Conservation (phyloP, 768 basidiomycete genomes). For the Xerocomellus chrysenteron region DNA sequence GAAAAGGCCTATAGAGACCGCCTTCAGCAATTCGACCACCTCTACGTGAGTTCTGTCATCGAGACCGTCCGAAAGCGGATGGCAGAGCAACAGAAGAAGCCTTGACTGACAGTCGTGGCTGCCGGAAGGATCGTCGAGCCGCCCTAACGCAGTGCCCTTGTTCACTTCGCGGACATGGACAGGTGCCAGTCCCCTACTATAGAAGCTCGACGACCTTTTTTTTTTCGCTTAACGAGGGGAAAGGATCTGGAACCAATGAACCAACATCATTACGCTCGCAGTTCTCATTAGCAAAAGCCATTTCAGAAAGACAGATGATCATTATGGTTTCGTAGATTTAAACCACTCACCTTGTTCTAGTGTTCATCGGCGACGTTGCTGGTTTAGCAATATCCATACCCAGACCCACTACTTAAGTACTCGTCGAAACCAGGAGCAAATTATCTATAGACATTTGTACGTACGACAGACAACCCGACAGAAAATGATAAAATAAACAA, state of each 20-base stretch:
- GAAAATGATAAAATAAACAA: neutral
- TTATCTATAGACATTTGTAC: constrained; percentile 5
- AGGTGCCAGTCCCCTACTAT: constrained; percentile 11
- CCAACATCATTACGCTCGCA: constrained; percentile 1
- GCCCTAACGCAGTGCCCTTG: neutral
- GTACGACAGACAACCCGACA: constrained; percentile 3
- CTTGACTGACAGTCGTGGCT: constrained; percentile 15
- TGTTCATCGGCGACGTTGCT: neutral
- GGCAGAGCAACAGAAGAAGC: constrained; percentile 32
- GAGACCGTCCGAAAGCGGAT: constrained; percentile 34
- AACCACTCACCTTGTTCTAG: constrained; percentile 1
- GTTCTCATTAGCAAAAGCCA: neutral
- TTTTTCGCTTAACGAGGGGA: constrained; percentile 1
- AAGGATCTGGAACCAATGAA: neutral
- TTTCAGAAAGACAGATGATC: constrained; percentile 8
- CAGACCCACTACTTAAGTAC: neutral
- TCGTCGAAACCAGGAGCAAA: constrained; percentile 5
- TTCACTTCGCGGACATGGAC: constrained; percentile 8
- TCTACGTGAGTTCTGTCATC: constrained; percentile 33
- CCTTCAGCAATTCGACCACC: constrained; percentile 34
- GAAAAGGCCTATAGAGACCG: constrained; percentile 29
- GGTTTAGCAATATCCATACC: constrained; percentile 4
- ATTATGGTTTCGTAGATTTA: constrained; percentile 4
- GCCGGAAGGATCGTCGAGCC: constrained; percentile 8
- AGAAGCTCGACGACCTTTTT: constrained; percentile 11